phyloP scores from a whole-genome alignment of 768 basidiomycete genomes.

The Termitomyces sp. region DNA sequence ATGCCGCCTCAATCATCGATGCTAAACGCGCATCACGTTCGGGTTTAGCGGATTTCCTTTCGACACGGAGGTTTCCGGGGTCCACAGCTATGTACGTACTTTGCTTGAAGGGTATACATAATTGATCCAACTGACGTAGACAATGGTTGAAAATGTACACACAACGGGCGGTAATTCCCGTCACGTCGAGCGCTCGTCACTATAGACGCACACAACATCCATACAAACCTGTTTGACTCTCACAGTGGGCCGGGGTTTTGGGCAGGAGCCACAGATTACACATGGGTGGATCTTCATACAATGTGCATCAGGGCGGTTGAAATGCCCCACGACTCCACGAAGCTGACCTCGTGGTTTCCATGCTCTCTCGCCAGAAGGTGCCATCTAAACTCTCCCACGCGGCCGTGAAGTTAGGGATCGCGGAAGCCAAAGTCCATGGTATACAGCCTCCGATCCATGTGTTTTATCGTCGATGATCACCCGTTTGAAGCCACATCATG shows the following conservation, averaged over 20 bases:
- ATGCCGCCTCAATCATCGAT: neutral
- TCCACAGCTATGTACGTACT: slow-evolving; percentile 7
- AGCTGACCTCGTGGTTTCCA: slow-evolving; percentile 9
- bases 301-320: neutral
- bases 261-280: neutral
- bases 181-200: neutral
- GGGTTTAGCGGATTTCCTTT: neutral
- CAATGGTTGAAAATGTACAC: slow-evolving; percentile 2
- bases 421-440: neutral
- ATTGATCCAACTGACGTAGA: slow-evolving; percentile 13
- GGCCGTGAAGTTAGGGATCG: slow-evolving; percentile 8
- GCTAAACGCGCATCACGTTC: neutral
- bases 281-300: neutral
- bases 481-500: neutral
- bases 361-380: slow-evolving; percentile 1
- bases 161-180: neutral
- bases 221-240: neutral
- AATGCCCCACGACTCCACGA: neutral
- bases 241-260: neutral
- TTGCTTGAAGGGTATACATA: slow-evolving; percentile 12
- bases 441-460: slow-evolving; percentile 1
- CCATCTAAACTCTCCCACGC: neutral
- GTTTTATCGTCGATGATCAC: neutral
- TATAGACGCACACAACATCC: neutral
- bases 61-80: slow-evolving; percentile 3